These are phyloP conservation scores for Fusarium xylarioides DNA, from an alignment of 2,329 filamentous ascomycete species.

Conservation along the genomic window DNA sequence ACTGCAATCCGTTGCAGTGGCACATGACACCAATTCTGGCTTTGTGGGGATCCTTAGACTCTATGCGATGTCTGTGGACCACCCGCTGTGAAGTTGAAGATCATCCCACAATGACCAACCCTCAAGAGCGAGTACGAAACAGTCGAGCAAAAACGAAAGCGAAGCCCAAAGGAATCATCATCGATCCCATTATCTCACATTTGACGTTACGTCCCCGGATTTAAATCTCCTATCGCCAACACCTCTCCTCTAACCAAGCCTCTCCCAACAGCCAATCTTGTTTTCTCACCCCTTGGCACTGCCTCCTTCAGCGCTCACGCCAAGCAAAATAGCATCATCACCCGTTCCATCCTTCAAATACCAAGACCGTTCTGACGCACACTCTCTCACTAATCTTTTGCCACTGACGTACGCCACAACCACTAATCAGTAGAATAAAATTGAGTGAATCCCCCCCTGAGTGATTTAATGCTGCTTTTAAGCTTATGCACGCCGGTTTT, in stretches of 20 bases:
- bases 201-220: background rate
- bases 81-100: background rate
- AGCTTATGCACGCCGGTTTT: slow-evolving; percentile 11
- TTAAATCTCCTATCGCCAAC: background rate
- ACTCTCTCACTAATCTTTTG: background rate
- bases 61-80: background rate
- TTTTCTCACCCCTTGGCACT: slow-evolving; percentile 10
- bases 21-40: too few species aligned
- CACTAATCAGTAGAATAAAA: background rate
- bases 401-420: slow-evolving; percentile 18
- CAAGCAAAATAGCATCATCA: slow-evolving; percentile 26
- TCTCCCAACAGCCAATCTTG: slow-evolving; percentile 2
- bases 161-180: background rate
- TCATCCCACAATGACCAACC: background rate
- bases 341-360: background rate
- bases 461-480: background rate
- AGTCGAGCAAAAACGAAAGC: background rate
- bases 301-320: slow-evolving; percentile 4
- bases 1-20: background rate
- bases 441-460: background rate
- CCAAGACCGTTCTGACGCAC: background rate
- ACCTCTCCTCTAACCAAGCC: background rate
- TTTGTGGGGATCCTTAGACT: background rate
- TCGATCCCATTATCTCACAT: background rate
- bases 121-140: background rate